Percentiles rank a stretch among this genome's conserved stretches.
Conservation (phyloP, 2,329 filamentous ascomycete species). For the Phaeomoniella chlamydospora region DNA sequence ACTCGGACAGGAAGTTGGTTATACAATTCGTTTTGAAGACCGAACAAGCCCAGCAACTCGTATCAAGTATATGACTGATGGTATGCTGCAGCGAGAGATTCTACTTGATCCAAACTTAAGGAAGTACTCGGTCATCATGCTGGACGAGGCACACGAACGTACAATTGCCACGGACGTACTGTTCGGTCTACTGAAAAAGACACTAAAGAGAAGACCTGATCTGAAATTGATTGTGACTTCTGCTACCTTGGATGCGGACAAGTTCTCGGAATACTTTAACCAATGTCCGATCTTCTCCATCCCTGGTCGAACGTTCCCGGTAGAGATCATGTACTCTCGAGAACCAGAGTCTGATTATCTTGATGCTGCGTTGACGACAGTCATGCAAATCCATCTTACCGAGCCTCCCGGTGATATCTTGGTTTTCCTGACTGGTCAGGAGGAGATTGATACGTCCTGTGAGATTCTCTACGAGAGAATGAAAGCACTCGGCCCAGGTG, state of each 20-base stretch:
- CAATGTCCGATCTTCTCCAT: slow-evolving; percentile 94
- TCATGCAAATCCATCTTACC: slow-evolving; percentile 95
- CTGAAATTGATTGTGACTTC: slow-evolving; percentile 94
- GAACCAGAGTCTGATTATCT: slow-evolving; percentile 95
- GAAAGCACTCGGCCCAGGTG: slow-evolving; percentile 81
- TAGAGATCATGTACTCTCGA: slow-evolving; percentile 87
- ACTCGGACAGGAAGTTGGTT: slow-evolving; percentile 85
- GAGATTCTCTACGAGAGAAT: slow-evolving; percentile 90
- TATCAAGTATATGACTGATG: slow-evolving; percentile 99
- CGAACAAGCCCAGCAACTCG: slow-evolving; percentile 73
- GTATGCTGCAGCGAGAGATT: slow-evolving; percentile 93
- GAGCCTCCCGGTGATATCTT: slow-evolving; percentile 88
- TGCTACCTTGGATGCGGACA: slow-evolving; percentile 90
- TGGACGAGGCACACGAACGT: slow-evolving; percentile 95
- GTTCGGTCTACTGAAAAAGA: slow-evolving; percentile 89
- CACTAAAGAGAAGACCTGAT: slow-evolving; percentile 69
- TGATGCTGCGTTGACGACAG: slow-evolving; percentile 83
- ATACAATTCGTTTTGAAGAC: slow-evolving; percentile 96
- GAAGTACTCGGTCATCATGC: slow-evolving; percentile 91
- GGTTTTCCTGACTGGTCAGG: slow-evolving; percentile 92
- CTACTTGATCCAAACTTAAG: slow-evolving; percentile 78
- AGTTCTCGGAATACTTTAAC: slow-evolving; percentile 94
- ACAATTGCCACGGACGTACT: slow-evolving; percentile 93
- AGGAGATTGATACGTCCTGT: slow-evolving; percentile 91
- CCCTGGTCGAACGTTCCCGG: slow-evolving; percentile 84